Evolutionary conservation across 2,329 filamentous ascomycete species (phyloP).

Genomic region (Colletotrichum sp.): DNA sequence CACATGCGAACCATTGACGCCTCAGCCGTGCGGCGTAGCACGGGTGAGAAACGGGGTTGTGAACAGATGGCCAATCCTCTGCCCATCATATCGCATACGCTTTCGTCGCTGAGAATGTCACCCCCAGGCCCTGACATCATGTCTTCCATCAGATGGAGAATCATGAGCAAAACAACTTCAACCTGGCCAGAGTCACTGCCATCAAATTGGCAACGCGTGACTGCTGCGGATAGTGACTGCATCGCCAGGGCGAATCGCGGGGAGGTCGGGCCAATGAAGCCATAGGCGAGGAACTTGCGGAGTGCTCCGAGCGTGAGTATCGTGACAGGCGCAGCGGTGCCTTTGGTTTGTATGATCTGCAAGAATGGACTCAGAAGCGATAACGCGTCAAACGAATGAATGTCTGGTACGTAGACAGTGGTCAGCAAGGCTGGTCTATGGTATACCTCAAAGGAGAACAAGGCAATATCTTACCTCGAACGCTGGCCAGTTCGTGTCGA

Average conservation of each 20-base stretch:
- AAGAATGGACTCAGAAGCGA: slow-evolving; percentile 91
- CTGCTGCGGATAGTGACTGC: slow-evolving; percentile 92
- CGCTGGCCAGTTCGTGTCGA: slow-evolving; percentile 83
- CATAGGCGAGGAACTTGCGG: slow-evolving; percentile 95
- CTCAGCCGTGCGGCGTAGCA: slow-evolving; percentile 89
- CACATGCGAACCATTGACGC: slow-evolving; percentile 99
- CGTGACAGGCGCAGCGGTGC: slow-evolving; percentile 94
- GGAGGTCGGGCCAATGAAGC: slow-evolving; percentile 82
- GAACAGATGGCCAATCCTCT: slow-evolving; percentile 97
- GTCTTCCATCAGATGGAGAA: slow-evolving; percentile 96
- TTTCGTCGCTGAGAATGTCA: slow-evolving; percentile 94
- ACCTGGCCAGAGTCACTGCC: slow-evolving; percentile 94
- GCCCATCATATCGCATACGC: slow-evolving; percentile 99
- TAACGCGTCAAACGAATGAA: slow-evolving; percentile 86
- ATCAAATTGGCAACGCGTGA: slow-evolving; percentile 97
- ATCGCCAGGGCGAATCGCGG: slow-evolving; percentile 91
- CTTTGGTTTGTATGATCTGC: slow-evolving; percentile 94
- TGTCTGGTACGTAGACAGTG: slow-evolving; percentile 60
- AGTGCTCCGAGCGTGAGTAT: slow-evolving; percentile 92
- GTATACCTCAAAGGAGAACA: neutral
- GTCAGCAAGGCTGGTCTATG: slow-evolving; percentile 27
- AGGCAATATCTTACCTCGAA: slow-evolving; percentile 67
- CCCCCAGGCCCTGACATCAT: slow-evolving; percentile 96
- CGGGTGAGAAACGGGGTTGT: slow-evolving; percentile 87
- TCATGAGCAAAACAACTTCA: slow-evolving; percentile 92